Evolutionary conservation across 2,329 filamentous ascomycete species (phyloP).

Genomic region (Microthyrium microscopicum): DNA sequence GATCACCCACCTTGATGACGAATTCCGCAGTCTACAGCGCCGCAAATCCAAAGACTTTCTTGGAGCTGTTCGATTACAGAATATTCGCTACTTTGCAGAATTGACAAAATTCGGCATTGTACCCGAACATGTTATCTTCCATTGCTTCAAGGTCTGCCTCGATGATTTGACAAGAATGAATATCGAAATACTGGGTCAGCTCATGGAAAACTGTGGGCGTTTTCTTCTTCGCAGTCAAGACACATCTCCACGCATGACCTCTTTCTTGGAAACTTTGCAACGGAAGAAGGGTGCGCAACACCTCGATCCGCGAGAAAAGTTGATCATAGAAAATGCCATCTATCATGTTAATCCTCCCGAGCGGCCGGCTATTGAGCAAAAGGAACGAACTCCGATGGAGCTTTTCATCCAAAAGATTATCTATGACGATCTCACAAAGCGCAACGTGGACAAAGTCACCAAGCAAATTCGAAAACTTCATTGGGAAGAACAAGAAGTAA

Average conservation of each 20-base stretch:
- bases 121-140: slow-evolving; percentile 95
- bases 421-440: slow-evolving; percentile 85
- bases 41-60: slow-evolving; percentile 97
- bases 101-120: slow-evolving; percentile 96
- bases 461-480: slow-evolving; percentile 91
- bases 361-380: slow-evolving; percentile 85
- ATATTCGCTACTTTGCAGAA: slow-evolving; percentile 94
- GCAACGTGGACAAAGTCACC: slow-evolving; percentile 81
- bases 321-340: slow-evolving; percentile 95
- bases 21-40: slow-evolving; percentile 89
- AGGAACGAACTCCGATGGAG: slow-evolving; percentile 86
- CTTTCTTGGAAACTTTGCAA: slow-evolving; percentile 85
- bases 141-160: slow-evolving; percentile 91
- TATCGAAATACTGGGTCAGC: slow-evolving; percentile 92
- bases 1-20: slow-evolving; percentile 83
- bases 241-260: slow-evolving; percentile 80
- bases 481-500: slow-evolving; percentile 82
- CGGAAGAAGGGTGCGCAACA: slow-evolving; percentile 94
- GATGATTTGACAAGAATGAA: slow-evolving; percentile 99
- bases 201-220: slow-evolving; percentile 89
- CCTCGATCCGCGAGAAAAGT: slow-evolving; percentile 85
- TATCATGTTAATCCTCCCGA: slow-evolving; percentile 97
- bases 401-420: slow-evolving; percentile 84
- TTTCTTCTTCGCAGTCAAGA: slow-evolving; percentile 87
- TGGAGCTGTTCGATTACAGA: slow-evolving; percentile 80